Conservation (phyloP, 108 stramenopile genomes). For the Fragilaria crotonensis region DNA sequence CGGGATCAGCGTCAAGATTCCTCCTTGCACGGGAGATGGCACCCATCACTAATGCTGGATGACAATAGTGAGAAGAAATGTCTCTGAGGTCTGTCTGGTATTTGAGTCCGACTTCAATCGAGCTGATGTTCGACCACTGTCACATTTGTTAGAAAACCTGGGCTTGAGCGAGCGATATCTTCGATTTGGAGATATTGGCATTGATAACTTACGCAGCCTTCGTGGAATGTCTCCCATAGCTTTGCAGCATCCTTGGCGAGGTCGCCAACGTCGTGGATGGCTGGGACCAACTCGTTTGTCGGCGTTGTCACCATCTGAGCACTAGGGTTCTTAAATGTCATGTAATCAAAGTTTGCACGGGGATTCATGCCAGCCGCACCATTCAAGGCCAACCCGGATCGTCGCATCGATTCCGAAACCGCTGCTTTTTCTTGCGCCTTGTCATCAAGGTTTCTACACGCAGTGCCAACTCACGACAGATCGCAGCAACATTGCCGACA, state of each 20-base stretch:
- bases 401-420: no score
- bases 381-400: no score
- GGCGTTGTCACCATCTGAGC: neutral
- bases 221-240: neutral
- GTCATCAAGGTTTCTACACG: neutral
- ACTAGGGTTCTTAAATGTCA: neutral
- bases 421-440: neutral
- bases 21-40: neutral
- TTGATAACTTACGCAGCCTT: neutral
- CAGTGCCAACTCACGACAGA: neutral
- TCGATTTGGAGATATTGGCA: no score
- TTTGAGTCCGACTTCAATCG: neutral
- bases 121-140: neutral
- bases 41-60: neutral
- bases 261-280: neutral
- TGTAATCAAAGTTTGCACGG: neutral
- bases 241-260: neutral
- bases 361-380: no score
- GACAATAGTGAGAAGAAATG: neutral
- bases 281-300: neutral
- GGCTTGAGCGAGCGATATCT: no score
- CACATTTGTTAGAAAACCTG: neutral
- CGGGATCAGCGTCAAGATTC: neutral
- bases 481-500: slow-evolving; percentile 4
- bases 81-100: neutral